Evolutionary conservation across 371 early-diverging fungal genomes (phyloP), one percentile per base, ranked within the genome.

Genomic region (Catenaria anguillulae): DNA sequence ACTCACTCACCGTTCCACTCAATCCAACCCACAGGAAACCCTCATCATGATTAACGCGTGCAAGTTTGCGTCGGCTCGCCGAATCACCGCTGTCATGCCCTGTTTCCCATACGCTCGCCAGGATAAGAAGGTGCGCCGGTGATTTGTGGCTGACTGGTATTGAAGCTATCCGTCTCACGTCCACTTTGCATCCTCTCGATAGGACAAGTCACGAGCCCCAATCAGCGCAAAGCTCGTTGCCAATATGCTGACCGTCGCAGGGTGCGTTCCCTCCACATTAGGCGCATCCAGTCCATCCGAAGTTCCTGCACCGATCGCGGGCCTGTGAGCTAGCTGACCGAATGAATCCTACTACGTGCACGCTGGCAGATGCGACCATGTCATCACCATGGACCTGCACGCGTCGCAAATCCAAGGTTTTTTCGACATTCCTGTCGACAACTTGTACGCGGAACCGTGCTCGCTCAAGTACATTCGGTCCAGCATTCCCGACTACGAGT

Each of bases 61-160:
- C 68, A 87, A 86, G 70, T 84, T 86, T 62, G 85, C 94, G 12
- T 85, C 86, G 23, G 91, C 93, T n/a, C 81, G 84, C 66, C 78
- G 92, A 62, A 85, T 96, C 70, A 79, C 89, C 55, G 89, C 87
- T 40, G 86, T 90, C 50, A 75, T 97, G 61, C 97, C 97, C 46
- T 97, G 93, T 71, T 92, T 92, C 68, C 97, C 97, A 24, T 97
- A 97, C 79, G 88, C 87, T 43, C 93, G 92, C 73, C 95, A 94
- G 71, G 85, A 86, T 72, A 96, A 95, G 76, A 90, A 92, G n/a
- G n/a, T n/a, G n/a, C n/a, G n/a, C n/a, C n/a, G n/a, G n/a, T n/a
- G n/a, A n/a, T n/a, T n/a, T n/a, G n/a, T n/a, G n/a, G n/a, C n/a
- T n/a, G n/a, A n/a, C n/a, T n/a, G n/a, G n/a, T n/a, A n/a, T n/a